Evolutionary conservation across 179 eudicot species (phyloP).

Genomic region (Silene noctiflora): DNA sequence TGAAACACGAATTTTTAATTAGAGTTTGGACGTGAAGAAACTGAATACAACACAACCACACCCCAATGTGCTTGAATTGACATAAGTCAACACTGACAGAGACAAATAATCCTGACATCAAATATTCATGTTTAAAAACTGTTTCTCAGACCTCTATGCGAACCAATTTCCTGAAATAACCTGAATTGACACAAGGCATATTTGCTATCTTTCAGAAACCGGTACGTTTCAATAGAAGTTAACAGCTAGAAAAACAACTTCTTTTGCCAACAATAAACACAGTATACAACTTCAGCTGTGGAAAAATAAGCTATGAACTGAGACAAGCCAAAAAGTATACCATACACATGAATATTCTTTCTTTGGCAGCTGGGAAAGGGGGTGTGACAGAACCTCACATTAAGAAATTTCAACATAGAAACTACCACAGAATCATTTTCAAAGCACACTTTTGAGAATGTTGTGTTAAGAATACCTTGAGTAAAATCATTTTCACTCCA

Average conservation of each 20-base stretch:
- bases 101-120: slow-evolving; percentile 5
- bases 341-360: neutral
- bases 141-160: neutral
- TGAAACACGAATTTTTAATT: neutral
- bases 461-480: slow-evolving; percentile 53
- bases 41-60: neutral
- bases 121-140: neutral
- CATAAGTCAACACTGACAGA: neutral
- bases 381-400: neutral
- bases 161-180: neutral
- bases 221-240: neutral
- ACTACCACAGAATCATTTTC: neutral
- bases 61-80: neutral
- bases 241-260: neutral
- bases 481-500: slow-evolving; percentile 66
- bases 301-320: neutral
- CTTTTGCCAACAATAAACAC: neutral
- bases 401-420: neutral
- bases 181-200: neutral
- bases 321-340: neutral
- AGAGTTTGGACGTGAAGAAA: neutral
- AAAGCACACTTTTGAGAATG: neutral
- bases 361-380: neutral
- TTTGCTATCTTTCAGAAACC: neutral
- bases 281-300: neutral